A percentile compares a stretch with the other conserved stretches of the same genome.
Evolutionary conservation across 176 grass and related monocot species (phyloP).

Genomic region (Hordeum marinum): DNA sequence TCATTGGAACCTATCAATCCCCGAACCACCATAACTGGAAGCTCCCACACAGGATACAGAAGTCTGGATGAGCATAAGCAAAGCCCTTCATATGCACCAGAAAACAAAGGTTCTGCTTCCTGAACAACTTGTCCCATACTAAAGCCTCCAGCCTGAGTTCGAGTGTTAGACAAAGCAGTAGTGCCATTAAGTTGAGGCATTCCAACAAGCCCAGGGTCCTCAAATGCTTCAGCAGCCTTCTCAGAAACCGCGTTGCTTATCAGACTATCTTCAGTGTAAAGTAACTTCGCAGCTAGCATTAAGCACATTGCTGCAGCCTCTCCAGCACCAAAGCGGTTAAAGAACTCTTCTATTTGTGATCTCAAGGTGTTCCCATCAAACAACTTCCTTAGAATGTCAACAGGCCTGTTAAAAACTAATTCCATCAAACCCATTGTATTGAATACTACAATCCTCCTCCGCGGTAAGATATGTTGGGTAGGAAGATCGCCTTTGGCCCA

Average conservation of each 20-base stretch:
- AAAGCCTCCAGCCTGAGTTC: constrained; percentile 80
- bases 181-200: constrained; percentile 74
- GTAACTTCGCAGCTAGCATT: constrained; percentile 80
- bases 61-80: constrained; percentile 94
- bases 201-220: constrained; percentile 84
- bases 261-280: constrained; percentile 71
- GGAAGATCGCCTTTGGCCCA: constrained; percentile 91
- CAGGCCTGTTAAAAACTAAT: constrained; percentile 83
- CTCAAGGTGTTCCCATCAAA: constrained; percentile 75
- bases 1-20: constrained; percentile 46
- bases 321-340: constrained; percentile 84
- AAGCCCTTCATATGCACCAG: constrained; percentile 93
- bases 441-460: constrained; percentile 86
- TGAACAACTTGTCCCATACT: constrained; percentile 99
- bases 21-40: constrained; percentile 77
- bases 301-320: constrained; percentile 98
- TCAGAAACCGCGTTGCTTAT: constrained; percentile 73
- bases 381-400: constrained; percentile 91
- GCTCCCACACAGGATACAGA: constrained; percentile 89
- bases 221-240: constrained; percentile 94
- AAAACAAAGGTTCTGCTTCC: constrained; percentile 87
- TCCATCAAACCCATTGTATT: constrained; percentile 94
- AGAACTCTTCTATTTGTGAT: constrained; percentile 86
- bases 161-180: constrained; percentile 60
- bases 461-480: constrained; percentile 91